phyloP scores from a whole-genome alignment of 441 rosid genomes.

The Raphanus hybrid region DNA sequence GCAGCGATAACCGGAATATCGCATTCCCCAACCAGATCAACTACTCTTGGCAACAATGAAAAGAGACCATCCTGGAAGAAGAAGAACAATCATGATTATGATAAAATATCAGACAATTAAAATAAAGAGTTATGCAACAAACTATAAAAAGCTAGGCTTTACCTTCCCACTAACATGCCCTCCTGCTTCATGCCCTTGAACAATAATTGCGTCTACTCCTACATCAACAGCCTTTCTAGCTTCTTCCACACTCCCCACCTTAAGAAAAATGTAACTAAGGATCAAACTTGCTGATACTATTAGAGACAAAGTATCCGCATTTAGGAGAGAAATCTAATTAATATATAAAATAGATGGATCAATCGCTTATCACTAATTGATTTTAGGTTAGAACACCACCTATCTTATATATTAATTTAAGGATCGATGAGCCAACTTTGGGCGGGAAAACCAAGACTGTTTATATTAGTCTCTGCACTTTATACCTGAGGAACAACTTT shows the following conservation, averaged over 20 bases:
- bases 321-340: too few relatives aligned
- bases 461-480: not conserved
- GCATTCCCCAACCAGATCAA: slow-evolving; percentile 64
- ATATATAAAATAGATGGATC: too few relatives aligned
- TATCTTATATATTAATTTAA: too few relatives aligned
- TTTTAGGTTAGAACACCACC: too few relatives aligned
- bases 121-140: not conserved
- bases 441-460: slow-evolving; percentile 14
- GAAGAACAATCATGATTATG: not conserved
- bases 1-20: slow-evolving; percentile 84
- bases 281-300: not conserved
- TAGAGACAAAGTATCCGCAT: too few relatives aligned
- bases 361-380: too few relatives aligned
- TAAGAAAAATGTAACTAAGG: not conserved
- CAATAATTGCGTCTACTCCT: slow-evolving; percentile 81
- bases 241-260: slow-evolving; percentile 80
- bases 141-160: not conserved
- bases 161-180: slow-evolving; percentile 93
- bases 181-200: slow-evolving; percentile 95
- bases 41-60: slow-evolving; percentile 76
- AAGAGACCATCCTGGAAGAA: slow-evolving; percentile 60
- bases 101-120: not conserved
- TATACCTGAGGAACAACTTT: slow-evolving; percentile 85
- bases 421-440: too few relatives aligned
- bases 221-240: slow-evolving; percentile 63